Base-by-base conservation (phyloP, 148 eudicot species). In the Selenicereus undatus region DNA sequence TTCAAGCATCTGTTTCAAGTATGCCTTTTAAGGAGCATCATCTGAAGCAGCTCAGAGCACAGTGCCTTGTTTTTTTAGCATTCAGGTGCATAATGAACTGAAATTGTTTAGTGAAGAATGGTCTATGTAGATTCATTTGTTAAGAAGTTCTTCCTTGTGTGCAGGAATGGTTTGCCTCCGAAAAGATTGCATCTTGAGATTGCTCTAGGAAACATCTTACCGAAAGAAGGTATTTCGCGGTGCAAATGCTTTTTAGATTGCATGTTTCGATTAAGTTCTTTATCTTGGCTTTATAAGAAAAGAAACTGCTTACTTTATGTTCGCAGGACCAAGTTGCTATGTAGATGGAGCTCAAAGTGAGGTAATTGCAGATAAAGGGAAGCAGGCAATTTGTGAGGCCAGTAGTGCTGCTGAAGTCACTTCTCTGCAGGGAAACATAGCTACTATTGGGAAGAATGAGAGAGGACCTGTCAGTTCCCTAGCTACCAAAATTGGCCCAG, bases 21-120 rank as follows among this genome's bases (percentile, higher is more conserved):
- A 85, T 90, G 91, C 99, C 98, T 64, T 96, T 96, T 83, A 94
- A 94, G 89, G 98, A 94, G 79, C 94, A 94, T 69, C 99, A 96
- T 80, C 82, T 96, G 79, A 96, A 92, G 85, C 99, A 96, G 86
- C 94, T 96, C 32, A 91, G 99, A 85, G 99, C 99, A 51, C 99
- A 96, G 82, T 94, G 99, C 84, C 95, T 96, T 80, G 99, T 96
- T 22, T 92, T 91, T 85, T 89, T 96, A 81, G 97, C 99, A 75
- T 94, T 96, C 86, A 91, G 98, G 99, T 95, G 73, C 73, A 75
- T 78, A 52, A 45, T 79, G 22, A 21, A 58, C 43, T 58, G 29
- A 68, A 42, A 52, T 39, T 64, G n/a, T 74, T 36, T 39, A 16
- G 24, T 26, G 51, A 26, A 14, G 16, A 48, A 69, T 79, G 29